Evolutionary conservation across 2,329 filamentous ascomycete species (phyloP), one percentile per base, ranked within the genome.

Genomic region (Fusarium caatingaense): DNA sequence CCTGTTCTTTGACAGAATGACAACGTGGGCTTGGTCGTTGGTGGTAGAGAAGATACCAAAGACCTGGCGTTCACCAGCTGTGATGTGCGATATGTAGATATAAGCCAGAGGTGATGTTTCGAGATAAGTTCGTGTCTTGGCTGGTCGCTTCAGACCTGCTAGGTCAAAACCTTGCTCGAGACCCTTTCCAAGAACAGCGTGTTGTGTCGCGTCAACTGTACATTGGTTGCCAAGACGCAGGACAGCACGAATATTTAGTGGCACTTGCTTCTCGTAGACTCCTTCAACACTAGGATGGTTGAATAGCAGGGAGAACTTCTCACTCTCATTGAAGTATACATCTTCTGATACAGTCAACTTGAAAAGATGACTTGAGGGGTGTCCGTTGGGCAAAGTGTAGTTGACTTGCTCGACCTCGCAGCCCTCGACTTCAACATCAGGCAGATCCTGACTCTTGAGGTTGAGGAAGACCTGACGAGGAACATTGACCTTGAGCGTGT

Each of bases 261-360:
- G 94, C 2, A 99, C 86, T 71, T 97, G 92, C 75, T 92, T 95
- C 82, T 99, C 97, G 76, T 99, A 99, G 16, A 99, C 94, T 30
- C 97, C 97, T 80, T 99, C 96, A 3, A 99, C 93, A 78, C 94
- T 97, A 0, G 94, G 89, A 77, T 99, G 94, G 68, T 95, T 94
- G 83, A 98, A 95, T 3, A 98, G 84, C 28, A 91, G 82, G 3
- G 91, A 89, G 66, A 98, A 91, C 77, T 94, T 97, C 66, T 94
- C 91, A 0, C 91, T 86, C 78, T 98, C 93, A 46, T 90, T 89
- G 65, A 97, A 89, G 80, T 97, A 99, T 1, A 92, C 86, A 59
- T 96, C 91, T 78, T 99, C 96, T 0, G 93, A 87, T 80, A 99
- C 93, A 1, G 92, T 94, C 40, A 99, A 86, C 82, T 94, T 97